These are phyloP conservation scores for Aspergillus proliferans DNA, from an alignment of 2,329 filamentous ascomycete genomes.

Conservation along the genomic window DNA sequence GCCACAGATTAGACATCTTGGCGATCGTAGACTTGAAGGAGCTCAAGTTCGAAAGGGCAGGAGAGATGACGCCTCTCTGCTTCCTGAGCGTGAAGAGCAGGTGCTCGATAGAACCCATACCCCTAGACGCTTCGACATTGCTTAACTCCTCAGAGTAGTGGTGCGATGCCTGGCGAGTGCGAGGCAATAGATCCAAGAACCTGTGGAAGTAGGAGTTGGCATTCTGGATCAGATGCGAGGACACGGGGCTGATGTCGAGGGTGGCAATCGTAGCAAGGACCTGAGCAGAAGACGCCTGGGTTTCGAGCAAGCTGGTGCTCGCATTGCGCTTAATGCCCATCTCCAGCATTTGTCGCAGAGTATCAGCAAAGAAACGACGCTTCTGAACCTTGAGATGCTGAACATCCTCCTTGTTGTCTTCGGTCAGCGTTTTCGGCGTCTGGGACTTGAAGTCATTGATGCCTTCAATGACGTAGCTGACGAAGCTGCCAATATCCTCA, in stretches of 20 bases:
- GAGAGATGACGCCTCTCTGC: conserved; percentile 33
- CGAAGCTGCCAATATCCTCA: conserved; percentile 59
- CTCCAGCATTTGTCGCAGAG: conserved; percentile 69
- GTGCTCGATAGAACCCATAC: conserved; percentile 80
- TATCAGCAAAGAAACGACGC: conserved; percentile 82
- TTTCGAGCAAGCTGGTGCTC: conserved; percentile 63
- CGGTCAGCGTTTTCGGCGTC: conserved; percentile 72
- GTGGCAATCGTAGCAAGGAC: conserved; percentile 57
- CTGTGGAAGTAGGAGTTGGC: conserved; percentile 73
- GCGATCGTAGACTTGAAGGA: conserved; percentile 24
- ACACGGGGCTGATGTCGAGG: conserved; percentile 23
- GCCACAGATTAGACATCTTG: conserved; percentile 31
- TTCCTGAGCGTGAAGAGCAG: conserved; percentile 53
- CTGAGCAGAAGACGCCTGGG: conserved; percentile 64
- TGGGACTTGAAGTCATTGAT: conserved; percentile 72
- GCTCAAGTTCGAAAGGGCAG: conserved; percentile 23
- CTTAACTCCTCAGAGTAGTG: conserved; percentile 83
- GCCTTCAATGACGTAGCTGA: conserved; percentile 60
- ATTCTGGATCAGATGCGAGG: conserved; percentile 26
- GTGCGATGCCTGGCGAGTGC: conserved; percentile 59
- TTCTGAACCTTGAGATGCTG: conserved; percentile 90
- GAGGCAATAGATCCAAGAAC: conserved; percentile 65
- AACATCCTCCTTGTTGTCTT: conserved; percentile 76
- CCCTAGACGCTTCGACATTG: conserved; percentile 69
- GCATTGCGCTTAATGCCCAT: conserved; percentile 90